Base-by-base conservation (phyloP, 75 land plant genomes). In the Picea glauca region DNA sequence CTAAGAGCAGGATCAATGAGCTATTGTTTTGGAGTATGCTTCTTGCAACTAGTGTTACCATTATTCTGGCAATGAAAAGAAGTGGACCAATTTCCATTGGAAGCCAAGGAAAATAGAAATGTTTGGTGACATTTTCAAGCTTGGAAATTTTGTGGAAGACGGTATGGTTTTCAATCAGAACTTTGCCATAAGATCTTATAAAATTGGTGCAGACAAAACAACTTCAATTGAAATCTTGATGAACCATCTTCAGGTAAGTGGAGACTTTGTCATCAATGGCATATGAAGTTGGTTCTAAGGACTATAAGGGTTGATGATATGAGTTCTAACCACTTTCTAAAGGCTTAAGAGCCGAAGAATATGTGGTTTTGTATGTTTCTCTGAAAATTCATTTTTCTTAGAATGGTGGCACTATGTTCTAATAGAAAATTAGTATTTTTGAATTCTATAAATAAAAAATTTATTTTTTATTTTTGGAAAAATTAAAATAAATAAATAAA, bases 21-120 rank as follows among this genome's bases (percentile, higher is more conserved):
- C 77, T 89, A 46, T 91, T 91, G 63, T 91, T 89, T 59, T 92
- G 94, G 94, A 92, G 91, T 80, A 80, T 92, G 84, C 90, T 92
- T 60, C 91, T 89, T 76, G 90, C 91, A 72, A 91, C 94, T 20
- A 89, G 89, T 65, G 88, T 91, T 12, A 88, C 94, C 0, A 81
- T 92, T 32, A 89, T 92, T 62, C 63, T 92, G 81, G 91, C 91
- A 63, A 90, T 20, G 94, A 92, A 78, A 92, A 92, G 84, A 91
- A 89, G 79, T 89, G 90, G 91, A 88, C 88, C 80, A 60, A 76
- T 60, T 76, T 76, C n/a, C 64, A 76, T 60, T 76, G 78, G 78
- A 58, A 75, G 58, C 81, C 58, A 20, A 72, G 33, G 59, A 77
- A 30, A 20, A 60, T n/a, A 18, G 80, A 83, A 4, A 80, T 84